Evolutionary conservation across 2,329 filamentous ascomycete species (phyloP).

Genomic region (Pochonia chlamydosporia): DNA sequence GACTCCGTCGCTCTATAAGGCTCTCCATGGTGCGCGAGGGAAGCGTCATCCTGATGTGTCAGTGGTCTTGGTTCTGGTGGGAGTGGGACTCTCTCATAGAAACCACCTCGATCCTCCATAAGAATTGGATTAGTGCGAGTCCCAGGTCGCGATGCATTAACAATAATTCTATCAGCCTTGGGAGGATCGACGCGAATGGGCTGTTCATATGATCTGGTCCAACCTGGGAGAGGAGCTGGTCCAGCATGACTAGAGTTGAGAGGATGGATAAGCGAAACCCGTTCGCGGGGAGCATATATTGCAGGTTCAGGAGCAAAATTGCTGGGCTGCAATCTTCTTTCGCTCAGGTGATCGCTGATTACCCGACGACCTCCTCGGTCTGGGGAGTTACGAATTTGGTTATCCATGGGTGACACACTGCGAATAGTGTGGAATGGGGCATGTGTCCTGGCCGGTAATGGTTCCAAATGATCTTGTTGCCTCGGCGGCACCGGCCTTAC

Average conservation of each 20-base stretch:
- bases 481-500: slow-evolving; percentile 26
- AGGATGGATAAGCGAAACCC: not conserved
- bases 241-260: not conserved
- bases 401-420: slow-evolving; percentile 4
- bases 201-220: slow-evolving; percentile 11
- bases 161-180: slow-evolving; percentile 21
- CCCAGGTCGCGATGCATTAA: slow-evolving; percentile 25
- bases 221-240: slow-evolving; percentile 7
- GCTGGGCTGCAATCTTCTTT: slow-evolving; percentile 1
- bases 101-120: slow-evolving; percentile 35
- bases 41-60: not conserved
- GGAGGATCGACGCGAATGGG: slow-evolving; percentile 12
- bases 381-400: not conserved
- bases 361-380: slow-evolving; percentile 9
- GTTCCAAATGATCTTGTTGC: slow-evolving; percentile 15
- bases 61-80: not conserved
- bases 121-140: slow-evolving; percentile 26
- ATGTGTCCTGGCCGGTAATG: slow-evolving; percentile 11
- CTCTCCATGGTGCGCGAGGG: slow-evolving; percentile 2
- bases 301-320: slow-evolving; percentile 2
- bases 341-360: slow-evolving; percentile 9
- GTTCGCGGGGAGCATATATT: slow-evolving; percentile 2
- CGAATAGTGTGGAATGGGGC: slow-evolving; percentile 12
- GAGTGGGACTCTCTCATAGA: slow-evolving; percentile 26
- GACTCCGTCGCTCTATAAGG: slow-evolving; percentile 10